Evolutionary conservation across 2,329 filamentous ascomycete species (phyloP), one percentile per base, ranked within the genome.

Genomic region (Albophoma yamanashiensis): DNA sequence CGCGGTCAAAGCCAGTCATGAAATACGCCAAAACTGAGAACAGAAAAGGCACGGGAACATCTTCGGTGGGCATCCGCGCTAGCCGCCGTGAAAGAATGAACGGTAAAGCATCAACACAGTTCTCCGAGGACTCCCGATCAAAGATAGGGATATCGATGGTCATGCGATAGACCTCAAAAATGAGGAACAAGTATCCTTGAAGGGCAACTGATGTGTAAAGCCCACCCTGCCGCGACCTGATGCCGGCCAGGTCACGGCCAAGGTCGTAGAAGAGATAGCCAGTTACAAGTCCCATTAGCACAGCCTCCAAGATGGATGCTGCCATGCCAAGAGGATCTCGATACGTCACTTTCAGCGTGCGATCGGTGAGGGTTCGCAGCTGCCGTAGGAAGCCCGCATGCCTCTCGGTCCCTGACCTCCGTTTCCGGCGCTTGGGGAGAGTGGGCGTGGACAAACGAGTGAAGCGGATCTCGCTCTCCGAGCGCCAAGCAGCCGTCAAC

Each of bases 321-420:
- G 83, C 77, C 78, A 92, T 86, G 3, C 89, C 89, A 74, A 92
- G 83, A 0, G 89, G 88, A 66, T 93, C 89, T n/a, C 89, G 81
- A 60, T 87, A 83, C 0, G 89, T 92, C 2, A 87, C 86, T 57
- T 85, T 85, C 67, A 90, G 81, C 0, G 87, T 89, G 15, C 89
- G 80, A 36, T 82, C 77, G 0, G 88, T 91, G 25, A 92, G 73
- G 2, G 92, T 87, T 2, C 72, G 73, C 6, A 87, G 73, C 66
- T 92, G 88, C 52, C 85, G 83, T 25, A 78, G 63, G 62, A 90
- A 84, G 0, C 81, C 77, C 0, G 85, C 84, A 57, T 81, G 79
- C 34, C 74, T 76, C 38, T 71, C 66, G 34, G 68, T 67, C 43
- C 63, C 62, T 39, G 64, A 60, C 58, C 67, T 64, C 20, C 60